Conservation (phyloP, 1,284 basidiomycete species). For the Schizophyllum commune region DNA sequence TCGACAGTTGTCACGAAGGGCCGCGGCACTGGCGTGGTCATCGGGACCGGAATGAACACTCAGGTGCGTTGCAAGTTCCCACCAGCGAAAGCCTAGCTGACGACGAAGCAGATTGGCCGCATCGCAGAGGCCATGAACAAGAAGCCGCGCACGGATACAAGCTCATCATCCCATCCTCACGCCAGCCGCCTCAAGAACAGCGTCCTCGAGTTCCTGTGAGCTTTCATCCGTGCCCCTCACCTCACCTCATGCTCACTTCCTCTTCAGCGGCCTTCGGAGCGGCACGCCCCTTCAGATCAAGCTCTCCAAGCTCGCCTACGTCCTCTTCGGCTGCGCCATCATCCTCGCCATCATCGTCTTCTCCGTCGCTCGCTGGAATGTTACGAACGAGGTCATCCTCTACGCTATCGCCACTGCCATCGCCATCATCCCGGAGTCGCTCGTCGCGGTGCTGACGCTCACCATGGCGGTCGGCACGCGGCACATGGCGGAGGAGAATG, state of each 20-base stretch:
- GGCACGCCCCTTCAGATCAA: slow-evolving; percentile 59
- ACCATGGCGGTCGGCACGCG: slow-evolving; percentile 36
- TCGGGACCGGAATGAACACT: slow-evolving; percentile 59
- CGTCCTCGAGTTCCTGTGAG: slow-evolving; percentile 9
- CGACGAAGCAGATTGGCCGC: slow-evolving; percentile 35
- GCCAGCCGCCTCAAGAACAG: slow-evolving; percentile 15
- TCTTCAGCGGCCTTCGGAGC: slow-evolving; percentile 21
- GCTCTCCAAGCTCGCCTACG: slow-evolving; percentile 48
- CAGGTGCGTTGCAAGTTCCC: slow-evolving; percentile 21
- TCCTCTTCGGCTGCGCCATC: slow-evolving; percentile 48
- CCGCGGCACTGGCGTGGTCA: slow-evolving; percentile 49
- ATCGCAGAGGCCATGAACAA: slow-evolving; percentile 37
- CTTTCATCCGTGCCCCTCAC: not conserved
- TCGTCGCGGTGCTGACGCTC: slow-evolving; percentile 35
- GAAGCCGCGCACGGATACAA: slow-evolving; percentile 13
- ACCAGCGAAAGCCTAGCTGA: not conserved
- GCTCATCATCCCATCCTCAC: slow-evolving; percentile 13
- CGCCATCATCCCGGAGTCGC: slow-evolving; percentile 24
- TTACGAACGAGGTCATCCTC: slow-evolving; percentile 36
- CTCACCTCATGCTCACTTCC: not conserved
- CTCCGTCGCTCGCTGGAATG: slow-evolving; percentile 34
- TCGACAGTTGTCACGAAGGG: slow-evolving; percentile 62
- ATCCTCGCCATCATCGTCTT: slow-evolving; percentile 53
- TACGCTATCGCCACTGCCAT: slow-evolving; percentile 29
- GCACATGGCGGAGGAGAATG: slow-evolving; percentile 42